Conservation (phyloP, 371 early-diverging fungal genomes). For the Entomophthora muscae region DNA sequence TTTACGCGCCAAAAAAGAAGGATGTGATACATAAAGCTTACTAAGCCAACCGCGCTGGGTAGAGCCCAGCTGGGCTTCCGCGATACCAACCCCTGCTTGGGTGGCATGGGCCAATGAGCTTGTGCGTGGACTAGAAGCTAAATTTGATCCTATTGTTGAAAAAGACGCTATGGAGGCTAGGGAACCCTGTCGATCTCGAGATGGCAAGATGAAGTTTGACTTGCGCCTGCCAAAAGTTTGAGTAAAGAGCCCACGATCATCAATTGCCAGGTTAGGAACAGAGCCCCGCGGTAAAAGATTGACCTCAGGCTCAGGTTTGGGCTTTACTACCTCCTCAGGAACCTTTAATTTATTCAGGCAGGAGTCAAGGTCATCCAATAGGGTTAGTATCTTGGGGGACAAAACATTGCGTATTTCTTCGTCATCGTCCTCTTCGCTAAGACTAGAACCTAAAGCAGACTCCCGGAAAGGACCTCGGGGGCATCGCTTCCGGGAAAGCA, state of each 20-base stretch:
- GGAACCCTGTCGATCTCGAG: conserved; percentile 5
- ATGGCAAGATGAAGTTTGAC: conserved; percentile 5
- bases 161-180: conserved; percentile 3
- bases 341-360: neutral
- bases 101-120: neutral
- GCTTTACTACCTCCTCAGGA: neutral
- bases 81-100: neutral
- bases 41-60: neutral
- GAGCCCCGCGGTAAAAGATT: too few species aligned
- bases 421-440: neutral
- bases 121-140: conserved; percentile 2
- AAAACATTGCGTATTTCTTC: neutral
- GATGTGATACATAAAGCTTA: neutral
- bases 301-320: neutral
- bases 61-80: neutral
- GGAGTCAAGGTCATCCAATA: conserved; percentile 5
- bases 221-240: conserved; percentile 5
- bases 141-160: neutral
- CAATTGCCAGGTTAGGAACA: neutral
- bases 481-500: neutral
- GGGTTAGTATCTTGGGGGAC: conserved; percentile 1
- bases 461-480: neutral
- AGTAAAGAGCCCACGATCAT: conserved; percentile 1
- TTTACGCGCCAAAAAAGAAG: conserved; percentile 9
- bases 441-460: neutral